Evolutionary conservation across 1,139 yeast genomes (phyloP).

Genomic region (Candida sp.): DNA sequence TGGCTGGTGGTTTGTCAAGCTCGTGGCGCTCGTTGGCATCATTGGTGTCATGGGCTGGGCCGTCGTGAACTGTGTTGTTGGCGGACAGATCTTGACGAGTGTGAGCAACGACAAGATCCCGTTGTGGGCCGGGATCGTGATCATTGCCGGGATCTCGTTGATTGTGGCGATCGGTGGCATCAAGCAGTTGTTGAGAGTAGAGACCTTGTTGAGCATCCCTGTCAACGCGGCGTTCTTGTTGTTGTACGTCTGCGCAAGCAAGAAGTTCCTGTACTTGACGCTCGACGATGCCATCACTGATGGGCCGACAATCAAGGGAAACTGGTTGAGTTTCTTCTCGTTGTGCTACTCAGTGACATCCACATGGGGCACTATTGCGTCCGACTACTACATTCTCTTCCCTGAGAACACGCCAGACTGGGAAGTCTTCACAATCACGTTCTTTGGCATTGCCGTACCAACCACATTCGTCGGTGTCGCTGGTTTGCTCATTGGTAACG

Average conservation of each 20-base stretch:
- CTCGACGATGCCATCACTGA: conserved; percentile 45
- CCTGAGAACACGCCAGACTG: conserved; percentile 73
- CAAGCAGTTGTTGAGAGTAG: conserved; percentile 68
- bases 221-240: conserved; percentile 70
- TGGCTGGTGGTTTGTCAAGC: conserved; percentile 84
- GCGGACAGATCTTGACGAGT: conserved; percentile 78
- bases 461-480: conserved; percentile 79
- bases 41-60: conserved; percentile 89
- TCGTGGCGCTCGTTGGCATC: conserved; percentile 70
- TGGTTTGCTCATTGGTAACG: conserved; percentile 73
- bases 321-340: conserved; percentile 76
- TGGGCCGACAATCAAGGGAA: conserved; percentile 52
- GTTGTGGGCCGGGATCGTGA: conserved; percentile 72
- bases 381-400: conserved; percentile 83
- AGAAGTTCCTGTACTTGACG: conserved; percentile 49
- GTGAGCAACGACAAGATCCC: conserved; percentile 68
- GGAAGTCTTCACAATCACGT: conserved; percentile 64
- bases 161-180: conserved; percentile 79
- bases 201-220: conserved; percentile 70
- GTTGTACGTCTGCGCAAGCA: conserved; percentile 69
- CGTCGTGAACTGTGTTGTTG: conserved; percentile 81
- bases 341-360: conserved; percentile 81
- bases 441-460: conserved; percentile 71
- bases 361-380: conserved; percentile 90
- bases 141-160: conserved; percentile 67